Conservation (phyloP, 2,329 filamentous ascomycete species). For the Botrytis fragariae region DNA sequence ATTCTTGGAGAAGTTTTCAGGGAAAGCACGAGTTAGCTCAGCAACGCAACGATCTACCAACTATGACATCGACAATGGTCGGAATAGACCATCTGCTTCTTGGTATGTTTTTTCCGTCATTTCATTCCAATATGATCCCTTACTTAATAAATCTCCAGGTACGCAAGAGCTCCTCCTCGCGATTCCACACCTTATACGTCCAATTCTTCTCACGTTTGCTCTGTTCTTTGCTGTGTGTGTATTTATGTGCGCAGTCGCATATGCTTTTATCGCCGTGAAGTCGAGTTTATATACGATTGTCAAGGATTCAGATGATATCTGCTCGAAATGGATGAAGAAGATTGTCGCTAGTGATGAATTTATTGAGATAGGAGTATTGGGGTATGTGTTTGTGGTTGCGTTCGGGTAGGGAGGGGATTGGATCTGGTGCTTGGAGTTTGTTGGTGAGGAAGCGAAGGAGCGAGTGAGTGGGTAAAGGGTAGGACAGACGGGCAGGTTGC, state of each 20-base stretch:
- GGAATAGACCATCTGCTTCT: background rate
- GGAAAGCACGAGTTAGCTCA: background rate
- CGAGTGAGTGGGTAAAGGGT: no score
- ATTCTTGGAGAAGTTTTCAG: background rate
- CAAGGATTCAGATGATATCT: background rate
- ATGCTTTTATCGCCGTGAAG: background rate
- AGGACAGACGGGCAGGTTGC: background rate
- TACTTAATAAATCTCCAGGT: background rate
- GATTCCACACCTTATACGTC: background rate
- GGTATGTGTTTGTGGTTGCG: constrained; percentile 5
- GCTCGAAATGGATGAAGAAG: background rate
- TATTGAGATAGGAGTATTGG: background rate
- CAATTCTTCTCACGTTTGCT: background rate
- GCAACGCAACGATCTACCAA: background rate
- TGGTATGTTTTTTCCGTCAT: background rate
- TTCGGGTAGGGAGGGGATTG: constrained; percentile 2
- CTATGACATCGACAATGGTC: background rate
- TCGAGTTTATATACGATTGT: background rate
- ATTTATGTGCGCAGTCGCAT: constrained; percentile 10
- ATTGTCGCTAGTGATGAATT: background rate
- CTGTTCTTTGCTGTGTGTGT: background rate
- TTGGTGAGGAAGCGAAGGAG: background rate
- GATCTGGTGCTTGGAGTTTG: constrained; percentile 8
- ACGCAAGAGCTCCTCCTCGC: constrained; percentile 1
- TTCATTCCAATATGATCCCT: background rate